A percentile compares a stretch with the other conserved stretches of the same genome.
These are phyloP conservation scores for Mortierella sp. DNA, from an alignment of 371 early-diverging fungal genomes.

Conservation along the genomic window DNA sequence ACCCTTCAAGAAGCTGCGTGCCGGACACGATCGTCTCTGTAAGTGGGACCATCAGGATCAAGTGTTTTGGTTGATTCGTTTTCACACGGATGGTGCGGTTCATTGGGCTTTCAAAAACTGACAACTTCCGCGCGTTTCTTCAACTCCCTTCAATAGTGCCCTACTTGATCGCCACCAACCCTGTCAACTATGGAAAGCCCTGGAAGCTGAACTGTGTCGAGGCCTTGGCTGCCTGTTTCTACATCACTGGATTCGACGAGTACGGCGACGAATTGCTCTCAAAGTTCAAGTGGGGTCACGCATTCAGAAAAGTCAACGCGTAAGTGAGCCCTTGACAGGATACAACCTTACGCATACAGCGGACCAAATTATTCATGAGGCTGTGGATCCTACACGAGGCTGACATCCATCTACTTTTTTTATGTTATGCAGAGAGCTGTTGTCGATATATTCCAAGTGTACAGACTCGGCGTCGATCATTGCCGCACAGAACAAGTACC, in stretches of 20 bases:
- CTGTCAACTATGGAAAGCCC: constrained; percentile 99
- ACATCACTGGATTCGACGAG: constrained; percentile 91
- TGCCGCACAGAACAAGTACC: constrained; percentile 85
- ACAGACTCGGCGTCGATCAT: constrained; percentile 88
- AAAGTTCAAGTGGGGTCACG: constrained; percentile 98
- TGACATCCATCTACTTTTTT: neutral
- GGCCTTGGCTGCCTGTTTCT: constrained; percentile 97
- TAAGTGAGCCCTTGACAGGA: constrained; percentile 30
- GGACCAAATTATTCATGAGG: neutral
- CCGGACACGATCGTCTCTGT: constrained; percentile 88
- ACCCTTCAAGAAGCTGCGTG: constrained; percentile 90
- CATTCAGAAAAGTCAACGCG: constrained; percentile 88
- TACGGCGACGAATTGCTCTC: constrained; percentile 89
- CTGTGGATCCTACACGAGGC: neutral
- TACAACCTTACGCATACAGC: neutral
- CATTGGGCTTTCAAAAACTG: constrained; percentile 10
- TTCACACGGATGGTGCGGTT: neutral
- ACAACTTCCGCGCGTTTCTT: constrained; percentile 11
- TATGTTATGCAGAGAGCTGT: constrained; percentile 66
- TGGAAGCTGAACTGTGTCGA: constrained; percentile 99
- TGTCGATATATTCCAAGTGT: constrained; percentile 89
- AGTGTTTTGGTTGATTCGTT: constrained; percentile 1
- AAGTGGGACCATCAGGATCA: constrained; percentile 16
- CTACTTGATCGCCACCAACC: constrained; percentile 98
- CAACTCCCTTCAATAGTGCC: constrained; percentile 75